These are phyloP conservation scores for Malassezia furfur DNA, from an alignment of 1,284 basidiomycete genomes.

Conservation along the genomic window DNA sequence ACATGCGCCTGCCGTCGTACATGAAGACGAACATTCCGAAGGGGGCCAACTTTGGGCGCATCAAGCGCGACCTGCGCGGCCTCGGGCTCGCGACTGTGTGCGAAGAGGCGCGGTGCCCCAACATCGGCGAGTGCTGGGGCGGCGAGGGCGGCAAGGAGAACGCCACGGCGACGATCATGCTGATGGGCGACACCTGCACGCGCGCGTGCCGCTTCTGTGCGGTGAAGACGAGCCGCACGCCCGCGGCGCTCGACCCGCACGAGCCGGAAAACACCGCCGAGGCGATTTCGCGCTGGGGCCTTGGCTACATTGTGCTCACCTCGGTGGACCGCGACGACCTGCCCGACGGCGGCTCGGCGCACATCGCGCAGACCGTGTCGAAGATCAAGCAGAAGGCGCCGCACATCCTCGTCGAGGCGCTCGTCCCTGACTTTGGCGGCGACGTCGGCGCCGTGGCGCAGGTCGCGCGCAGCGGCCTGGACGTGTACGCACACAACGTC, in stretches of 20 bases:
- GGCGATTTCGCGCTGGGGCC: conserved; percentile 92
- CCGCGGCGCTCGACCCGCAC: conserved; percentile 84
- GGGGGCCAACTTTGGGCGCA: conserved; percentile 75
- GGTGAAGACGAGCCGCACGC: conserved; percentile 81
- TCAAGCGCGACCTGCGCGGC: conserved; percentile 89
- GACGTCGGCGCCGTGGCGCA: conserved; percentile 64
- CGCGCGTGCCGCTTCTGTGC: conserved; percentile 95
- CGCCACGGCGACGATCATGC: conserved; percentile 85
- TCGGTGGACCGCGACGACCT: conserved; percentile 95
- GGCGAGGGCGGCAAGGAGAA: conserved; percentile 63
- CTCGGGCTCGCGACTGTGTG: conserved; percentile 90
- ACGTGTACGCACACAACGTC: conserved; percentile 96
- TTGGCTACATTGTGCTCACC: conserved; percentile 96
- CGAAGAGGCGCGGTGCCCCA: conserved; percentile 96
- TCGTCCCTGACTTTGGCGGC: conserved; percentile 89
- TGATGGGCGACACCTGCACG: conserved; percentile 99
- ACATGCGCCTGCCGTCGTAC: conserved; percentile 68
- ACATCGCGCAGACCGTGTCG: conserved; percentile 86
- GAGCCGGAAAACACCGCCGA: conserved; percentile 98
- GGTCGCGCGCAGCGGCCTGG: conserved; percentile 82
- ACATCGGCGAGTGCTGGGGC: conserved; percentile 99
- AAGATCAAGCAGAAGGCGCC: conserved; percentile 93
- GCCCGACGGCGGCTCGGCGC: conserved; percentile 77
- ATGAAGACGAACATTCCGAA: conserved; percentile 76
- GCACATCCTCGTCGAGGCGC: conserved; percentile 86